Percentiles rank a stretch among this genome's conserved stretches.
Evolutionary conservation across 1,139 yeast genomes (phyloP).

Genomic region (Suhomyces yuchorum): DNA sequence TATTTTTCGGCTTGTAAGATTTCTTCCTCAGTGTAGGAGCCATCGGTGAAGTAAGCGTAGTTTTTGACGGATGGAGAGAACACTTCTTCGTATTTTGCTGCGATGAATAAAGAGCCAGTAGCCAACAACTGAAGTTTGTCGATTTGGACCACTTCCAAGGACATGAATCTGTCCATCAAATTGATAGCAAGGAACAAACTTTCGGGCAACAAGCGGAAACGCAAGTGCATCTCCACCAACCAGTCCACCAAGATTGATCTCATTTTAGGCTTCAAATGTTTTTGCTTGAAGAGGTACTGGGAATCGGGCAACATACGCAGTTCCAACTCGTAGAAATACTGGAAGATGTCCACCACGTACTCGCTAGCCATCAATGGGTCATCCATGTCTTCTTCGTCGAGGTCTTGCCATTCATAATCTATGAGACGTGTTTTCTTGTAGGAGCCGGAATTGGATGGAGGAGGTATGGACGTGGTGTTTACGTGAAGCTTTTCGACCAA

Average conservation of each 20-base stretch:
- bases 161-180: conserved; percentile 87
- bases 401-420: conserved; percentile 79
- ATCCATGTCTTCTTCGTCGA: conserved; percentile 86
- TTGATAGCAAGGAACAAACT: conserved; percentile 87
- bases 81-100: conserved; percentile 95
- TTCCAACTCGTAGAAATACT: conserved; percentile 75
- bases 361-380: conserved; percentile 97
- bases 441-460: conserved; percentile 18
- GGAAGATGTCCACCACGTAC: conserved; percentile 85
- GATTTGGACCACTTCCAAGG: conserved; percentile 75
- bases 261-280: conserved; percentile 79
- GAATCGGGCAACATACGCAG: conserved; percentile 76
- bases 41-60: conserved; percentile 87
- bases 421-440: conserved; percentile 40
- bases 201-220: conserved; percentile 87
- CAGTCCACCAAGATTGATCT: conserved; percentile 91
- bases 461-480: conserved; percentile 18
- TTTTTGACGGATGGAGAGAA: conserved; percentile 86
- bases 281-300: conserved; percentile 72
- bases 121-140: conserved; percentile 89
- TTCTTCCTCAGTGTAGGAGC: conserved; percentile 81
- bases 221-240: conserved; percentile 89
- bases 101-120: conserved; percentile 85
- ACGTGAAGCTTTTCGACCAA: conserved; percentile 44
- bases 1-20: conserved; percentile 86